Evolutionary conservation across 805 yeast species (phyloP).

Genomic region (Tetrapisispora pingtungensis): DNA sequence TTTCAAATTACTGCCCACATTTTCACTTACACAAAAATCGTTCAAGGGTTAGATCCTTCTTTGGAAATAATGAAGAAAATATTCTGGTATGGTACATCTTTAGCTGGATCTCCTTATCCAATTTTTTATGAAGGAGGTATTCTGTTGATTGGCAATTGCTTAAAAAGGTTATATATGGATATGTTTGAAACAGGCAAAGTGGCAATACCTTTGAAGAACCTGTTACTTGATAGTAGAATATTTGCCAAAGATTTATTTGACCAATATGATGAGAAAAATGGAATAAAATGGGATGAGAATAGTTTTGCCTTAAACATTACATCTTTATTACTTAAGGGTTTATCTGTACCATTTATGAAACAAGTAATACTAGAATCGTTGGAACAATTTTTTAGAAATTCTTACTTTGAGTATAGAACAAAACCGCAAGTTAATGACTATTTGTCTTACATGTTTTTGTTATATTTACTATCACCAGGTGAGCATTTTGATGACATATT

Average conservation of each 20-base stretch:
- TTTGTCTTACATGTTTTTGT: conserved; percentile 26
- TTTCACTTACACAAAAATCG: conserved; percentile 33
- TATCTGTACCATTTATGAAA: conserved; percentile 47
- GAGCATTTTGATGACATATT: conserved; percentile 30
- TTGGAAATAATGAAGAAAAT: conserved; percentile 24
- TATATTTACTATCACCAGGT: conserved; percentile 30
- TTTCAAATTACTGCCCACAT: conserved; percentile 30
- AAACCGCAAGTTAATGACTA: conserved; percentile 12
- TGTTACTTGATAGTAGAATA: conserved; percentile 24
- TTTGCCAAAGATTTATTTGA: conserved; percentile 34
- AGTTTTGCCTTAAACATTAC: conserved; percentile 46
- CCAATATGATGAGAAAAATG: conserved; percentile 35
- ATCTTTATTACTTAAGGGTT: conserved; percentile 43
- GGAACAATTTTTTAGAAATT: conserved; percentile 33
- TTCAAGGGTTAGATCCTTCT: conserved; percentile 30
- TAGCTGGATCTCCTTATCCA: conserved; percentile 28
- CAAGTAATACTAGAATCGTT: conserved; percentile 39
- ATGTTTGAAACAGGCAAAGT: conserved; percentile 25
- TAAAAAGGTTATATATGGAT: conserved; percentile 27
- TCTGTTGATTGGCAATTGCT: conserved; percentile 30
- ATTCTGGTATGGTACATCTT: conserved; percentile 32
- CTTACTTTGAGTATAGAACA: conserved; percentile 30
- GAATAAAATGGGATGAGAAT: conserved; percentile 31
- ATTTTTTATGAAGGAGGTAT: conserved; percentile 34
- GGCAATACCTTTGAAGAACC: conserved; percentile 24